Percentiles rank a stretch among this genome's conserved stretches.
phyloP scores from a whole-genome alignment of 495 filamentous ascomycete species.

The Sordaria brevicollis region DNA sequence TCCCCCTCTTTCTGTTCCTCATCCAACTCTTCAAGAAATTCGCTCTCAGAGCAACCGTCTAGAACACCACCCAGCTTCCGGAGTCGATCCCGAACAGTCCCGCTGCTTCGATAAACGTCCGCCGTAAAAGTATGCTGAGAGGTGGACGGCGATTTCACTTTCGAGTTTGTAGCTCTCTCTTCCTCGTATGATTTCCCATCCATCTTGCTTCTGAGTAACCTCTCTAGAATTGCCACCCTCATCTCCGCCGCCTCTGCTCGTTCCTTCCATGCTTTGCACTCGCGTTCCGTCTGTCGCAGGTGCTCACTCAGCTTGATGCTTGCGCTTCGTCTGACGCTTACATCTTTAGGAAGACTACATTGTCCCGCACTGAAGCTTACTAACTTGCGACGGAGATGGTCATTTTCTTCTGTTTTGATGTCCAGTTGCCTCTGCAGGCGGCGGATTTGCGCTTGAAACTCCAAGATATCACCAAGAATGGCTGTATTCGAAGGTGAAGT shows the following conservation, averaged over 20 bases:
- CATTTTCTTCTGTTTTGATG: conserved; percentile 27
- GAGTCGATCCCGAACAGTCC: not conserved
- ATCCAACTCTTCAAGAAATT: not conserved
- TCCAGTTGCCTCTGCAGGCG: conserved; percentile 33
- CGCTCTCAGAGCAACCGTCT: not conserved
- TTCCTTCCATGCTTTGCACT: conserved; percentile 36
- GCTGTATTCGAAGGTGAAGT: not conserved
- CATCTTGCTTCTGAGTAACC: conserved; percentile 11
- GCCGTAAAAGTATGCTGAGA: not conserved
- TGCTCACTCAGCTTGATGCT: conserved; percentile 27
- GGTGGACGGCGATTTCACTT: not conserved
- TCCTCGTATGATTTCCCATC: not conserved
- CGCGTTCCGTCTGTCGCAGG: conserved; percentile 32
- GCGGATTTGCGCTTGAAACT: conserved; percentile 36
- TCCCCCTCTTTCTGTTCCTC: not conserved
- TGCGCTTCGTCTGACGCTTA: not conserved
- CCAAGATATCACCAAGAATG: conserved; percentile 18
- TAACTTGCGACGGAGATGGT: conserved; percentile 26
- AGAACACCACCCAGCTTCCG: not conserved
- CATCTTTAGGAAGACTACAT: conserved; percentile 20
- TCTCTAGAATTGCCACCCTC: conserved; percentile 28
- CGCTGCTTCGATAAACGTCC: not conserved
- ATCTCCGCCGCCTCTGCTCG: conserved; percentile 42
- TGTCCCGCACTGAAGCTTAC: conserved; percentile 4
- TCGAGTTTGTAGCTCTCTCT: not conserved